phyloP scores from a whole-genome alignment of 805 yeast genomes.

The Lachancea fermentati region DNA sequence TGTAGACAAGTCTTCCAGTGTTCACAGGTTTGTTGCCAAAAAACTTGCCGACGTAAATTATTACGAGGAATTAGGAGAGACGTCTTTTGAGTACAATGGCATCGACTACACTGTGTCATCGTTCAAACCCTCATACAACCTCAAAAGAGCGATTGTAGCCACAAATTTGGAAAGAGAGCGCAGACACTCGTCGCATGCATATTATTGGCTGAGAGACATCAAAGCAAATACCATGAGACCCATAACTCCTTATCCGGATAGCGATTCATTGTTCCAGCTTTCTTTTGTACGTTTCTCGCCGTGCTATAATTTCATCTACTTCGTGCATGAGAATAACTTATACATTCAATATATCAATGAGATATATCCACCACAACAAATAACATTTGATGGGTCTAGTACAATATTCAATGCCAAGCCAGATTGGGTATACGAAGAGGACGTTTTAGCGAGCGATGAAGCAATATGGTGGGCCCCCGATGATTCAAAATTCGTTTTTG shows the following conservation, averaged over 20 bases:
- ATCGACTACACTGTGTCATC: constrained; percentile 36
- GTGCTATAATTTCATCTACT: constrained; percentile 47
- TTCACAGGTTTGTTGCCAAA: constrained; percentile 22
- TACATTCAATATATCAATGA: constrained; percentile 39
- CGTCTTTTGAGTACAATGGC: constrained; percentile 40
- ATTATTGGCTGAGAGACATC: constrained; percentile 58
- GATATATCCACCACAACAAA: constrained; percentile 9
- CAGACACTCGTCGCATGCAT: constrained; percentile 63
- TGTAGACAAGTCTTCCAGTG: constrained; percentile 10
- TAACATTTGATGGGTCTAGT: constrained; percentile 45
- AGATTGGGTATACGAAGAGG: constrained; percentile 86
- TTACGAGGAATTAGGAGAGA: constrained; percentile 19
- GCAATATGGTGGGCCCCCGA: constrained; percentile 74
- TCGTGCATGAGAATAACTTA: constrained; percentile 51
- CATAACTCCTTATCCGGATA: constrained; percentile 21
- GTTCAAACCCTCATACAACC: constrained; percentile 40
- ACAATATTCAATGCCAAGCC: constrained; percentile 61
- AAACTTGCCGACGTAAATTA: constrained; percentile 29
- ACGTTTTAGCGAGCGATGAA: constrained; percentile 51
- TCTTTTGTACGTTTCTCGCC: constrained; percentile 60
- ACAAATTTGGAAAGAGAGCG: constrained; percentile 49
- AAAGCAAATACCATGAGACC: constrained; percentile 32
- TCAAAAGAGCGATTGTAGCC: constrained; percentile 47
- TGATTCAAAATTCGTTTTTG: constrained; percentile 49
- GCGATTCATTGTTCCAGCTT: constrained; percentile 21